Conservation (phyloP, 1,139 yeast species). For the Hyphopichia burtonii region DNA sequence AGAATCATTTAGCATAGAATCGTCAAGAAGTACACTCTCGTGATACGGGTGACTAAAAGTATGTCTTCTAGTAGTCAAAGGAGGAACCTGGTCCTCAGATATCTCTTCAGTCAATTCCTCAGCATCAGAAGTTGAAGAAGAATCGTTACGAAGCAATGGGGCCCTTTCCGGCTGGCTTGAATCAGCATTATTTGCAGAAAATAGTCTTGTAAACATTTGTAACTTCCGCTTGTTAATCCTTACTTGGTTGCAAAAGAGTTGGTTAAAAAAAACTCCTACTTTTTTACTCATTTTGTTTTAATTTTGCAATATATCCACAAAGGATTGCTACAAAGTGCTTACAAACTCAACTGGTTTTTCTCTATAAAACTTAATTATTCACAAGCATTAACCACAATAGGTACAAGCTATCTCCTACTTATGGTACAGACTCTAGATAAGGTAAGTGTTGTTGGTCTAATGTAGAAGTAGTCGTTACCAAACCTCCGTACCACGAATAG, state of each 20-base stretch:
- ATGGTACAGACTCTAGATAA: too few relatives aligned
- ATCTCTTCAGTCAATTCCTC: neutral
- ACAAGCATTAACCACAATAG: too few relatives aligned
- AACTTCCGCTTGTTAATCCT: too few relatives aligned
- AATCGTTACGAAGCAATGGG: neutral
- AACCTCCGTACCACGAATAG: too few relatives aligned
- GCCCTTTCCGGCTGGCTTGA: neutral
- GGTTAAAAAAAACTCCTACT: neutral
- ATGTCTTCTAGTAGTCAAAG: conserved; percentile 1
- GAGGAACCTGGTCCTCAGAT: neutral
- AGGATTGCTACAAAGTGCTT: neutral
- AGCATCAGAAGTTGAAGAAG: conserved; percentile 2
- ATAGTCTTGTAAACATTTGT: neutral
- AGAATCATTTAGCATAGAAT: neutral
- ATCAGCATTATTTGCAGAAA: neutral
- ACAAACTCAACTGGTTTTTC: too few relatives aligned
- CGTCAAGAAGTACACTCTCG: neutral
- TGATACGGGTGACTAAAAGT: conserved; percentile 3
- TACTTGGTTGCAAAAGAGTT: neutral
- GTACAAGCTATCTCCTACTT: too few relatives aligned
- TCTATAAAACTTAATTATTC: too few relatives aligned
- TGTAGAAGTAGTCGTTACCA: too few relatives aligned
- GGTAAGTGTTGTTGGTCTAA: too few relatives aligned
- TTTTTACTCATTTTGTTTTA: neutral
- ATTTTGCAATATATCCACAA: neutral